phyloP scores from a whole-genome alignment of 139 green algal species.

The Chlamydomonas urium region DNA sequence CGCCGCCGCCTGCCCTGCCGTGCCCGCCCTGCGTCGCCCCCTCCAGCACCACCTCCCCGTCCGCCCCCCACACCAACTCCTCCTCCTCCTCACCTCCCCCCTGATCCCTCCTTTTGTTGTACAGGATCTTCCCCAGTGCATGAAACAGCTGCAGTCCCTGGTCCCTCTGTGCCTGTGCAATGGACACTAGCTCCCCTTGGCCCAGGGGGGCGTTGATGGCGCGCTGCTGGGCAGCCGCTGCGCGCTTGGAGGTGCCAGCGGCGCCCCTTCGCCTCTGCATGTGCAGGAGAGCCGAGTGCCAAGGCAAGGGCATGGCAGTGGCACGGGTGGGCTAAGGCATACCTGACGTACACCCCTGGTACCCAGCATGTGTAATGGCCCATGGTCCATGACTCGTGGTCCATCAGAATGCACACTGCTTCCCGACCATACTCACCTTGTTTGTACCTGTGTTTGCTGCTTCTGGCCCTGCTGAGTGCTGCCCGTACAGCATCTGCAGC shows the following conservation, averaged over 20 bases:
- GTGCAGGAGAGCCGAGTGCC: no score
- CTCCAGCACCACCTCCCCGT: background rate
- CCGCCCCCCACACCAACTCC: background rate
- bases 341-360: no score
- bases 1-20: background rate
- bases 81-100: background rate
- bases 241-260: background rate
- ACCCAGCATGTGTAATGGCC: no score
- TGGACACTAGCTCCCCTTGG: background rate
- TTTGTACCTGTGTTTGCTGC: background rate
- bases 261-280: background rate
- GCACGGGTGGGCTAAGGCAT: no score
- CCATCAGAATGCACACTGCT: no score
- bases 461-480: background rate
- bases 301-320: no score
- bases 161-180: constrained; percentile 35
- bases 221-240: background rate
- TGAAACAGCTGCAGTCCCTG: constrained; percentile 65
- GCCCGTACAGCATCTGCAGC: constrained; percentile 34
- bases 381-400: no score
- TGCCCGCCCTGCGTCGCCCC: background rate
- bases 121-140: constrained; percentile 76
- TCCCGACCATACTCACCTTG: no score
- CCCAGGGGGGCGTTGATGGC: background rate
- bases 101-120: constrained; percentile 62